phyloP scores from a whole-genome alignment of 1,139 yeast genomes.

The Ogataea hybrid region DNA sequence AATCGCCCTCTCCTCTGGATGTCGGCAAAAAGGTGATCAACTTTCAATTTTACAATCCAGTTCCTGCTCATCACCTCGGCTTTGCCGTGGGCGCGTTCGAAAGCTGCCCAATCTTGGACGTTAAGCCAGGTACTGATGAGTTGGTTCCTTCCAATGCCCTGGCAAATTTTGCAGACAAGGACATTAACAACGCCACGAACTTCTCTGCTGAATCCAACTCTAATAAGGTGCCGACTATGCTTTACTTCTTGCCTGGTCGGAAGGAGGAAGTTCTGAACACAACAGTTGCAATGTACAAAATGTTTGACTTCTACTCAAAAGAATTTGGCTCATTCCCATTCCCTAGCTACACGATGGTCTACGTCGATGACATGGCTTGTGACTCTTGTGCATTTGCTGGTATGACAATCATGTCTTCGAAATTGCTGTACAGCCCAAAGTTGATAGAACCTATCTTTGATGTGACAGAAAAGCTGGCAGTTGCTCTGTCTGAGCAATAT shows the following conservation, averaged over 20 bases:
- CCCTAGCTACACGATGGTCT: conserved; percentile 73
- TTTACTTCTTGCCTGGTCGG: conserved; percentile 58
- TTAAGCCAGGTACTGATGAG: conserved; percentile 35
- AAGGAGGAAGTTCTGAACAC: conserved; percentile 66
- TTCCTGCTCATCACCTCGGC: conserved; percentile 94
- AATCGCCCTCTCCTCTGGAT: conserved; percentile 56
- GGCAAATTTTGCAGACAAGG: conserved; percentile 33
- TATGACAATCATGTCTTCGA: conserved; percentile 61
- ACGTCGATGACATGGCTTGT: conserved; percentile 59
- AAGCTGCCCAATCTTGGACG: conserved; percentile 47
- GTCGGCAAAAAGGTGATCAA: conserved; percentile 70
- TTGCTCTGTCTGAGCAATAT: conserved; percentile 86
- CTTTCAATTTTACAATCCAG: conserved; percentile 82
- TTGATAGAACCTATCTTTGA: conserved; percentile 77
- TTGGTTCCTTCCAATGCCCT: conserved; percentile 15
- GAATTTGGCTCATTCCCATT: conserved; percentile 96
- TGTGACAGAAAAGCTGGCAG: conserved; percentile 65
- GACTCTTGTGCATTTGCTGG: conserved; percentile 73
- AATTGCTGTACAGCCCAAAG: conserved; percentile 70
- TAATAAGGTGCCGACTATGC: conserved; percentile 48
- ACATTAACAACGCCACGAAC: conserved; percentile 34
- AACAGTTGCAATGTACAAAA: conserved; percentile 70
- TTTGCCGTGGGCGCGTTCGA: conserved; percentile 93
- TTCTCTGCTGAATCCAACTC: conserved; percentile 36
- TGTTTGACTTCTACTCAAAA: conserved; percentile 78